Percentiles rank a stretch among this genome's conserved stretches.
Conservation (phyloP, 129 eudicot species). For the Arctium minus region DNA sequence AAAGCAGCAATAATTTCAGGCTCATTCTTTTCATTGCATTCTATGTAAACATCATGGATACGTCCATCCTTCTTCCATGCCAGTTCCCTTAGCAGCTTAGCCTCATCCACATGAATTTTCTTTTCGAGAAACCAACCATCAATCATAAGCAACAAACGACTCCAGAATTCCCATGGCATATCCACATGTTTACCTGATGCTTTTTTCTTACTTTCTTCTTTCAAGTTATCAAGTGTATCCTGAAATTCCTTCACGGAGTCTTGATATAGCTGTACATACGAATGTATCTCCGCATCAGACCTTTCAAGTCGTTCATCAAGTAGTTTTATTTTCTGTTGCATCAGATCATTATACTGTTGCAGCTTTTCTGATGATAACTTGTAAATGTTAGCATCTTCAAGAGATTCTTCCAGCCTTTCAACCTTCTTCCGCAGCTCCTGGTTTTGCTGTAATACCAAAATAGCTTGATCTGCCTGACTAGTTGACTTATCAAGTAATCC, state of each 20-base stretch:
- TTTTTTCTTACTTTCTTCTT: conserved; percentile 71
- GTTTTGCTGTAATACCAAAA: conserved; percentile 70
- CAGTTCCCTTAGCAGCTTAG: conserved; percentile 69
- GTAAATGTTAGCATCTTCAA: conserved; percentile 64
- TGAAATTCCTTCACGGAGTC: conserved; percentile 88
- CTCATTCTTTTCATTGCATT: conserved; percentile 66
- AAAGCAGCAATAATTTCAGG: conserved; percentile 54
- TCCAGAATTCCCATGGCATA: conserved; percentile 92
- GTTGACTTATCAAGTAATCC: conserved; percentile 73
- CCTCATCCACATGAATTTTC: conserved; percentile 65
- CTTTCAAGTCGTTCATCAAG: conserved; percentile 79
- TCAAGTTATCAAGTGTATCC: conserved; percentile 65
- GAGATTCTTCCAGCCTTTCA: conserved; percentile 78
- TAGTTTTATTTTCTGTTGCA: conserved; percentile 87
- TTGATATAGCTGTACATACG: conserved; percentile 80
- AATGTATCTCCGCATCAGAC: conserved; percentile 83
- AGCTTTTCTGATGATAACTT: conserved; percentile 71
- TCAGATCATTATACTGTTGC: conserved; percentile 64
- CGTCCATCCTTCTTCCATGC: conserved; percentile 73
- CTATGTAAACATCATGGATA: conserved; percentile 70
- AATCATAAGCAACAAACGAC: conserved; percentile 71
- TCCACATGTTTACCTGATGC: conserved; percentile 61
- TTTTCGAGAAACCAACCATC: conserved; percentile 94
- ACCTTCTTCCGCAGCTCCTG: conserved; percentile 86
- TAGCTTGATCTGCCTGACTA: conserved; percentile 88